These are phyloP conservation scores for Fusarium sp. DNA, from an alignment of 2,329 filamentous ascomycete genomes.

Conservation along the genomic window DNA sequence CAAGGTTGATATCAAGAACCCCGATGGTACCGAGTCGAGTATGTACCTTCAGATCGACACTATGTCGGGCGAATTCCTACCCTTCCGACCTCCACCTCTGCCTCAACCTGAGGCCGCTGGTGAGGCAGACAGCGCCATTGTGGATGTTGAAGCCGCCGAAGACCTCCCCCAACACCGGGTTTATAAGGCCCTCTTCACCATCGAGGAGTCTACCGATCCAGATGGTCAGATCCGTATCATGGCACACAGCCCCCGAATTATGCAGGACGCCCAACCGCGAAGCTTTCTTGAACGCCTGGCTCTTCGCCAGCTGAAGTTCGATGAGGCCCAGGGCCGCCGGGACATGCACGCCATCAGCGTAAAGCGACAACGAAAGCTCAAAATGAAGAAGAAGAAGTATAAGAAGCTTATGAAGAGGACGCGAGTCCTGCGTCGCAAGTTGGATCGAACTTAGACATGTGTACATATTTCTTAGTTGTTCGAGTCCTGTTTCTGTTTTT, in stretches of 20 bases:
- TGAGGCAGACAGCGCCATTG: slow-evolving; percentile 54
- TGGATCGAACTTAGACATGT: slow-evolving; percentile 71
- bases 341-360: slow-evolving; percentile 89
- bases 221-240: slow-evolving; percentile 72
- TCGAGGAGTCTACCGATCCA: slow-evolving; percentile 74
- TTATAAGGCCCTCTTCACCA: slow-evolving; percentile 75
- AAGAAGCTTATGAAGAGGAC: slow-evolving; percentile 98
- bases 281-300: slow-evolving; percentile 80
- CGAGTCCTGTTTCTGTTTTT: slow-evolving; percentile 42
- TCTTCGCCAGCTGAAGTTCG: slow-evolving; percentile 71
- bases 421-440: slow-evolving; percentile 86
- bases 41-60: slow-evolving; percentile 76
- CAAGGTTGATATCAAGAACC: slow-evolving; percentile 66
- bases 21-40: slow-evolving; percentile 69
- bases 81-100: slow-evolving; percentile 87
- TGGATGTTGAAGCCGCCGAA: slow-evolving; percentile 53
- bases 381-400: slow-evolving; percentile 99
- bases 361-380: slow-evolving; percentile 90
- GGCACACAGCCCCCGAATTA: slow-evolving; percentile 70
- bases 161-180: slow-evolving; percentile 63
- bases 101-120: slow-evolving; percentile 71
- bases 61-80: slow-evolving; percentile 78
- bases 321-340: slow-evolving; percentile 64
- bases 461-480: slow-evolving; percentile 46
- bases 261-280: slow-evolving; percentile 63